phyloP scores from a whole-genome alignment of 2,329 filamentous ascomycete species.

The Colletotrichum abscissum region DNA sequence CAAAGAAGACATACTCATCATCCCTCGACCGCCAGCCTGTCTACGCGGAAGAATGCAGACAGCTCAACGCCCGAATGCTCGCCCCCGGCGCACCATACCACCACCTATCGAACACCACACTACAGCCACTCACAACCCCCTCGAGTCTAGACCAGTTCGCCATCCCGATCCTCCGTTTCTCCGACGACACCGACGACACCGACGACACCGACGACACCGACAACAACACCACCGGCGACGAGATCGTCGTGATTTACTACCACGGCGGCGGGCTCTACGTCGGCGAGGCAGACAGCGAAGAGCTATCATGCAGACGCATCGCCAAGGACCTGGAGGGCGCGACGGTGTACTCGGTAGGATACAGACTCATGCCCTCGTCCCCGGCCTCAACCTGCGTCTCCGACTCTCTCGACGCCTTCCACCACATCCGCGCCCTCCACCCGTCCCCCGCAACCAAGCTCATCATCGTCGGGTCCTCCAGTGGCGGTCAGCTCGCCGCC shows the following conservation, averaged over 20 bases:
- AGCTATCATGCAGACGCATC: slow-evolving; percentile 58
- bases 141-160: slow-evolving; percentile 47
- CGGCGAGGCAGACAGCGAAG: slow-evolving; percentile 61
- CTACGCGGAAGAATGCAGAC: slow-evolving; percentile 55
- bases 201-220: too few relatives aligned
- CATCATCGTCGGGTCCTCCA: slow-evolving; percentile 57
- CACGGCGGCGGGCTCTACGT: slow-evolving; percentile 61
- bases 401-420: slow-evolving; percentile 54
- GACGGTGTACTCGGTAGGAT: slow-evolving; percentile 57
- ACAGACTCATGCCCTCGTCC: slow-evolving; percentile 56
- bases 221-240: slow-evolving; percentile 1
- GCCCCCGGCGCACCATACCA: slow-evolving; percentile 48
- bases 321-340: slow-evolving; percentile 44
- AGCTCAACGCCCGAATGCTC: slow-evolving; percentile 49
- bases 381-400: slow-evolving; percentile 52
- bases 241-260: slow-evolving; percentile 54
- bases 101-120: slow-evolving; percentile 48
- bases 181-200: background rate
- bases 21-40: slow-evolving; percentile 48
- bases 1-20: slow-evolving; percentile 41
- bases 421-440: slow-evolving; percentile 37
- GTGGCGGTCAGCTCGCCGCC: slow-evolving; percentile 60
- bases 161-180: slow-evolving; percentile 48
- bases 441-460: slow-evolving; percentile 36
- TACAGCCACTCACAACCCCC: slow-evolving; percentile 41